Evolutionary conservation across 192 early-diverging fungal species (phyloP).

Genomic region (Rhizoclosmatium globosum): DNA sequence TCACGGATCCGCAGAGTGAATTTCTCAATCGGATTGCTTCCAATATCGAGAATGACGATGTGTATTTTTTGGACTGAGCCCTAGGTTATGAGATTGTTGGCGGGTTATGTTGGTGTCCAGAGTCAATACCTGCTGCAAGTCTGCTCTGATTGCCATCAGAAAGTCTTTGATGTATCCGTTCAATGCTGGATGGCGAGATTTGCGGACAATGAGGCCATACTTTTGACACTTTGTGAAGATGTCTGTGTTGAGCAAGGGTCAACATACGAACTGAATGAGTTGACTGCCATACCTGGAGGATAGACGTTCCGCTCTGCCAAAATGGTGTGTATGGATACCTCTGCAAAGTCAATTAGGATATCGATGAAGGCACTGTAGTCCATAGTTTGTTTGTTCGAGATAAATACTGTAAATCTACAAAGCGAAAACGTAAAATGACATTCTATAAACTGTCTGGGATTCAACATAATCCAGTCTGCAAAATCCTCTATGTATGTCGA

Average conservation of each 20-base stretch:
- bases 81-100: too few relatives aligned
- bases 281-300: slow-evolving; percentile 39
- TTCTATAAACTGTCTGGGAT: too few relatives aligned
- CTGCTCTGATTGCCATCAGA: slow-evolving; percentile 42
- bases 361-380: slow-evolving; percentile 31
- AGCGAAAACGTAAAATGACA: neutral
- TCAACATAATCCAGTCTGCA: too few relatives aligned
- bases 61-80: slow-evolving; percentile 43
- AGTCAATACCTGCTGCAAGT: slow-evolving; percentile 42
- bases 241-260: slow-evolving; percentile 39
- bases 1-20: slow-evolving; percentile 47
- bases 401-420: neutral
- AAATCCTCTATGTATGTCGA: too few relatives aligned
- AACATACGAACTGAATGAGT: neutral
- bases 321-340: slow-evolving; percentile 55
- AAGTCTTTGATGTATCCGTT: slow-evolving; percentile 56
- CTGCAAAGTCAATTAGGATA: slow-evolving; percentile 50
- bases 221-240: slow-evolving; percentile 40
- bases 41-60: slow-evolving; percentile 40
- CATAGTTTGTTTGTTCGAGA: too few relatives aligned
- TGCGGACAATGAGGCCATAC: slow-evolving; percentile 45
- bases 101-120: neutral
- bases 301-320: slow-evolving; percentile 50
- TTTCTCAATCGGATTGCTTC: slow-evolving; percentile 41
- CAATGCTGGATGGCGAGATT: slow-evolving; percentile 51